phyloP scores from a whole-genome alignment of 1,284 basidiomycete genomes.

The Austropuccinia psidii region DNA sequence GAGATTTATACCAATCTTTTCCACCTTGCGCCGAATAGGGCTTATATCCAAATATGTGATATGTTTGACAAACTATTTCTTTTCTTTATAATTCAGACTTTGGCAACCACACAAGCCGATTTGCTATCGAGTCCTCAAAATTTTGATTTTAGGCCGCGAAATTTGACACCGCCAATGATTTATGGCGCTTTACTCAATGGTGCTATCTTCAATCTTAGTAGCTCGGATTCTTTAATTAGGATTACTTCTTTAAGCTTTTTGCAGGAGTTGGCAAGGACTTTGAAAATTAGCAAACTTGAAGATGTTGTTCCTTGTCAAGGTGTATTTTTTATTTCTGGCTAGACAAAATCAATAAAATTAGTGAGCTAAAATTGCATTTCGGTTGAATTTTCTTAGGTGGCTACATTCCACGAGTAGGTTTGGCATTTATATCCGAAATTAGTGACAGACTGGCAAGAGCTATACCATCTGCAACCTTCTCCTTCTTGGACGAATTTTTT shows the following conservation, averaged over 20 bases:
- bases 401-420: slow-evolving; percentile 64
- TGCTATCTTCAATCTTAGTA: slow-evolving; percentile 32
- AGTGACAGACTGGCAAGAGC: slow-evolving; percentile 65
- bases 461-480: slow-evolving; percentile 69
- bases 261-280: slow-evolving; percentile 21
- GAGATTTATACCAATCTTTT: not conserved
- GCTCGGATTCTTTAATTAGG: slow-evolving; percentile 30
- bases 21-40: too few species aligned
- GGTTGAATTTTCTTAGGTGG: slow-evolving; percentile 53
- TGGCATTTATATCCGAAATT: slow-evolving; percentile 58
- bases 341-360: not conserved
- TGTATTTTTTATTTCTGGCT: not conserved
- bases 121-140: slow-evolving; percentile 1
- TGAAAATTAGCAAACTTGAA: slow-evolving; percentile 21
- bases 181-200: slow-evolving; percentile 31
- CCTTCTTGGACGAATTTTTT: slow-evolving; percentile 74
- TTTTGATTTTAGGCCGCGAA: slow-evolving; percentile 27
- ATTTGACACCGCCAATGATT: slow-evolving; percentile 20
- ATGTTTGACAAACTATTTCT: too few species aligned
- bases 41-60: too few species aligned
- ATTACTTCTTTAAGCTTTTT: slow-evolving; percentile 30
- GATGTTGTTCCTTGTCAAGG: slow-evolving; percentile 31
- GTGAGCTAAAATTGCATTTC: not conserved
- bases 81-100: not conserved
- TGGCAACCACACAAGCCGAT: slow-evolving; percentile 26